Base-by-base conservation (phyloP, 306 rosid genomes). In the Prunus mume region DNA sequence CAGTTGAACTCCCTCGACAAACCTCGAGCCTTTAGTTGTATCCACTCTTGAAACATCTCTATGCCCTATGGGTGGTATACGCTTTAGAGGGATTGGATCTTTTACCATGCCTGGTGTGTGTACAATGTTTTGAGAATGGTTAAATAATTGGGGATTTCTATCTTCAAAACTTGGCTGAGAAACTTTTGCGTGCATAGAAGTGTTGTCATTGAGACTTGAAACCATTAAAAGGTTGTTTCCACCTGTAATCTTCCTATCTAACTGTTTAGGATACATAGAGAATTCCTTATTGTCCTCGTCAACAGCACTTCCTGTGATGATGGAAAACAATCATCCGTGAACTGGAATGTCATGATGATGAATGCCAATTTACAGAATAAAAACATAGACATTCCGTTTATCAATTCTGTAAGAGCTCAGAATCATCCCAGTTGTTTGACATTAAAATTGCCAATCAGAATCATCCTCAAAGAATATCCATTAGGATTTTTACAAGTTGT, bases 1-100 rank as follows among this genome's bases (percentile, higher is more conserved):
- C 43, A 74, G 79, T 80, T 83, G 93, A 68, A 66, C 84, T 76
- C 88, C 96, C 78, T 85, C 93, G 51, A 58, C 50, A 81, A 88
- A 84, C 85, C 89, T 88, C 49, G 85, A 68, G 58, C 74, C 87
- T 75, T 73, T 86, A 49, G 76, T 41, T 54, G 84, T 43, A 72
- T 88, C 91, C 80, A 83, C 73, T 79, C 87, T 89, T 57, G 85
- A 84, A 24, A 75, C 57, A 71, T 77, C 86, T 86, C 87, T 82
- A 80, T 45, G 90, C 58, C 84, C 85, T 80, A 80, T 58, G 61
- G 86, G 88, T 27, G 74, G 84, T 74, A 81, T 68, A 73, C 56
- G 72, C 73, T 83, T 91, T 61, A 73, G 19, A 62, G 81, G 88
- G 30, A 78, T 79, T 76, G 85, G 87, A 84, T 86, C 92, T 79